Percentiles rank a stretch among this genome's conserved stretches.
These are phyloP conservation scores for Micromonas commoda DNA, from an alignment of 139 green algal species.

Conservation along the genomic window DNA sequence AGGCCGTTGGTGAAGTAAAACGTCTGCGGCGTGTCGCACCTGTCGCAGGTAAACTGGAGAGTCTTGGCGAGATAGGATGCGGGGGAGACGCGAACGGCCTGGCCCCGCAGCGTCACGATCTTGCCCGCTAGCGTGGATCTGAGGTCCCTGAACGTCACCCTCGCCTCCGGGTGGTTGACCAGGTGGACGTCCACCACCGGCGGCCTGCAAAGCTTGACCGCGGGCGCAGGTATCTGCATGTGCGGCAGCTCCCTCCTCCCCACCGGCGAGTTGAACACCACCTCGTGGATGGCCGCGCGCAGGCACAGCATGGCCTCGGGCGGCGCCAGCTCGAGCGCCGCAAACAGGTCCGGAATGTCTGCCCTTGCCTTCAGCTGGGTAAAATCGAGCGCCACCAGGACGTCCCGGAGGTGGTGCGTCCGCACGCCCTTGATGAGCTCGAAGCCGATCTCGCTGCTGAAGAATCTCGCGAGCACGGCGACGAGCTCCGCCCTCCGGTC, in stretches of 20 bases:
- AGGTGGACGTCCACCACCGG: not conserved
- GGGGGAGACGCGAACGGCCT: not conserved
- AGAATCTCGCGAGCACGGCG: not conserved
- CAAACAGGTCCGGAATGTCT: not conserved
- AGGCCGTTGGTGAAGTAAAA: not conserved
- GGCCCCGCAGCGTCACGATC: not conserved
- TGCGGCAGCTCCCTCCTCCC: not conserved
- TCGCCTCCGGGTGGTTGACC: not conserved
- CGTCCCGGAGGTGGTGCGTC: not conserved
- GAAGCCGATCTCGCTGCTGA: not conserved
- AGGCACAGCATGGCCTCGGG: constrained; percentile 6
- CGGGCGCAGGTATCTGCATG: not conserved
- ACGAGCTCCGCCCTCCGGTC: not conserved
- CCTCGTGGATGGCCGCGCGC: constrained; percentile 7
- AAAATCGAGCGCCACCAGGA: not conserved
- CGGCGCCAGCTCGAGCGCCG: constrained; percentile 1
- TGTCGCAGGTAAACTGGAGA: not conserved
- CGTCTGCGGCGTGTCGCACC: not conserved
- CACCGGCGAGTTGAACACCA: not conserved
- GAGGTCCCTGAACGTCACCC: not conserved
- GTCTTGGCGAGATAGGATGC: not conserved
- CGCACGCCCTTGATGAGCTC: not conserved
- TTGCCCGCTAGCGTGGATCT: not conserved
- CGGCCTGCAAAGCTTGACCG: not conserved
- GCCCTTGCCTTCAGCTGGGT: not conserved